Percentiles rank a stretch among this genome's conserved stretches.
phyloP scores from a whole-genome alignment of 306 rosid genomes.

The Medicago truncatula region DNA sequence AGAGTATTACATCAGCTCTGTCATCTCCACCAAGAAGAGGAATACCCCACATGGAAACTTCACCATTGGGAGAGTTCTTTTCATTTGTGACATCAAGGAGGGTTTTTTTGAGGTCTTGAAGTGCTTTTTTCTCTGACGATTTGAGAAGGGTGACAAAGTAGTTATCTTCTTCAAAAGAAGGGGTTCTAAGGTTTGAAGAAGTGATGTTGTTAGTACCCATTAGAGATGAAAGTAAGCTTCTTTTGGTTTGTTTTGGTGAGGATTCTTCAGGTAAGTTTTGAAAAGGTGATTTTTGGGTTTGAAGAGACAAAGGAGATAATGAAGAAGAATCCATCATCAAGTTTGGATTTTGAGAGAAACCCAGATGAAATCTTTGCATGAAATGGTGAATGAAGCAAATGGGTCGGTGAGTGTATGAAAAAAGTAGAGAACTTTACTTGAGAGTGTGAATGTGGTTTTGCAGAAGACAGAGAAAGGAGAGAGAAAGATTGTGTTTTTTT shows the following conservation, averaged over 20 bases:
- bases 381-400: slow-evolving; percentile 21
- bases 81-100: slow-evolving; percentile 32
- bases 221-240: slow-evolving; percentile 70
- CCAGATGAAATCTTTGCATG: slow-evolving; percentile 54
- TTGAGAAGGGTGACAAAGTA: slow-evolving; percentile 67
- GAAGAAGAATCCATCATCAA: slow-evolving; percentile 61
- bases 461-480: neutral
- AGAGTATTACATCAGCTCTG: slow-evolving; percentile 78
- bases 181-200: slow-evolving; percentile 56
- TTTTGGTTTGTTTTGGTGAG: slow-evolving; percentile 72
- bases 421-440: slow-evolving; percentile 30
- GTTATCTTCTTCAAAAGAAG: slow-evolving; percentile 83
- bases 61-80: slow-evolving; percentile 34
- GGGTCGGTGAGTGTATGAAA: slow-evolving; percentile 26
- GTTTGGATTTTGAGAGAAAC: slow-evolving; percentile 42
- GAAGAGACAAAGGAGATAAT: slow-evolving; percentile 1
- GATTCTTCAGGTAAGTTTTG: slow-evolving; percentile 54
- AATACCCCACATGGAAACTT: slow-evolving; percentile 75
- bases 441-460: slow-evolving; percentile 1
- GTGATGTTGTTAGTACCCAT: slow-evolving; percentile 49
- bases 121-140: slow-evolving; percentile 79
- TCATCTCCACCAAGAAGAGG: slow-evolving; percentile 69
- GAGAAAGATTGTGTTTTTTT: slow-evolving; percentile 19
- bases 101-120: slow-evolving; percentile 69
- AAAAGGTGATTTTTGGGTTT: slow-evolving; percentile 43